phyloP scores from a whole-genome alignment of 2,329 filamentous ascomycete species.

The Nothopassalora personata region DNA sequence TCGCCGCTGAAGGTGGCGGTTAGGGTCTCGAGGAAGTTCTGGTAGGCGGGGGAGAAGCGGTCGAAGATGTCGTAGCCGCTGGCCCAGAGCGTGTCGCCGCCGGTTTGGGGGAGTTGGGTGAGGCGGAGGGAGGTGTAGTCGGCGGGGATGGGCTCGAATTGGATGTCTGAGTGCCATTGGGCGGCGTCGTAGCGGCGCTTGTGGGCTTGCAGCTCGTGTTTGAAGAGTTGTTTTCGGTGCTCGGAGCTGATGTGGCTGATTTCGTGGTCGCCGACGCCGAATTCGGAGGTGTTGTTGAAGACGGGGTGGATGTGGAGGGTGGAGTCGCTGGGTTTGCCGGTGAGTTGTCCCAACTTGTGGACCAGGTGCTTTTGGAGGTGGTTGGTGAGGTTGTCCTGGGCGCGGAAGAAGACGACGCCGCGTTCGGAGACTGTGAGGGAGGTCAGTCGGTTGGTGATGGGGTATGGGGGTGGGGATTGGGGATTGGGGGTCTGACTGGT shows the following conservation, averaged over 20 bases:
- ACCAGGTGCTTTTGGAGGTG: conserved; percentile 60
- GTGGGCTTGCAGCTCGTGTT: conserved; percentile 26
- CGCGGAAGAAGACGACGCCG: conserved; percentile 65
- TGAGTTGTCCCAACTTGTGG: conserved; percentile 53
- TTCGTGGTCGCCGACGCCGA: conserved; percentile 51
- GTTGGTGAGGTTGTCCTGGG: conserved; percentile 55
- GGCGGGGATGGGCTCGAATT: conserved; percentile 58
- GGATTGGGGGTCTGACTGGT: conserved; percentile 6
- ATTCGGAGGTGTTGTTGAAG: conserved; percentile 50
- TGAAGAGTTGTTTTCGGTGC: conserved; percentile 47
- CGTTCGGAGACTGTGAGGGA: conserved; percentile 55
- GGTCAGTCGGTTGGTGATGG: neutral
- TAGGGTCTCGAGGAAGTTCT: conserved; percentile 54
- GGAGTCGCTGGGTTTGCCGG: conserved; percentile 54
- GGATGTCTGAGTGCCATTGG: conserved; percentile 55
- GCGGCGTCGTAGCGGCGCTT: conserved; percentile 16
- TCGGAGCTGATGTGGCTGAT: conserved; percentile 60
- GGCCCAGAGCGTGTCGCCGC: conserved; percentile 59
- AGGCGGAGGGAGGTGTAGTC: conserved; percentile 60
- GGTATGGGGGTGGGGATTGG: neutral
- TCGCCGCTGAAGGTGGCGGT: conserved; percentile 46
- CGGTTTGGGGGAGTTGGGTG: conserved; percentile 51
- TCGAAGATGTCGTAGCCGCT: conserved; percentile 64
- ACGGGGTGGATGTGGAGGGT: conserved; percentile 58
- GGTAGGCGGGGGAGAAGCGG: conserved; percentile 52